Percentiles rank a stretch among this genome's conserved stretches.
phyloP scores from a whole-genome alignment of 2,329 filamentous ascomycete genomes.

The Xylariaceae sp. region DNA sequence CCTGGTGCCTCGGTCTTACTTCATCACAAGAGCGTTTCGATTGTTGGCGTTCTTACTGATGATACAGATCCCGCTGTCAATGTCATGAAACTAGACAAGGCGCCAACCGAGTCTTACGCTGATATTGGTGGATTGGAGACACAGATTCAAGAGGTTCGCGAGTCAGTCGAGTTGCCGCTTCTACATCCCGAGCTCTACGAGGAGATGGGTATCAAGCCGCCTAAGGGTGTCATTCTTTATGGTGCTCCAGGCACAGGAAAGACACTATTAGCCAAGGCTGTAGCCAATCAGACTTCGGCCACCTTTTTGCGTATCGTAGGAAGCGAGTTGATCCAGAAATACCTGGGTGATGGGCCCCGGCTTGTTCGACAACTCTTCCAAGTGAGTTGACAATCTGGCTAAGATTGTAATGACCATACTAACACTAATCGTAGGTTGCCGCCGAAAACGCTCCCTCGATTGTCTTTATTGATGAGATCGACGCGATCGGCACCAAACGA shows the following conservation, averaged over 20 bases:
- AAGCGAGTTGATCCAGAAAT: conserved; percentile 97
- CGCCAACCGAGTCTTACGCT: conserved; percentile 94
- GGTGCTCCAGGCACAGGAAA: conserved; percentile 96
- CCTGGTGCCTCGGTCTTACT: conserved; percentile 92
- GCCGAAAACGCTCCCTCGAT: conserved; percentile 96
- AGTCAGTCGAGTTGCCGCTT: conserved; percentile 92
- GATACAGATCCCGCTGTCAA: conserved; percentile 93
- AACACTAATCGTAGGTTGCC: conserved; percentile 59
- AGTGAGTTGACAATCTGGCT: conserved; percentile 36
- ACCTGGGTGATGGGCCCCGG: conserved; percentile 90
- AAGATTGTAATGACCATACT: conserved; percentile 9
- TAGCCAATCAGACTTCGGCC: conserved; percentile 97
- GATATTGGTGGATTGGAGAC: conserved; percentile 94
- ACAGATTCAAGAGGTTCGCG: conserved; percentile 96
- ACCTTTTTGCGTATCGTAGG: conserved; percentile 97
- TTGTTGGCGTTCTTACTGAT: conserved; percentile 94
- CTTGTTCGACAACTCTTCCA: conserved; percentile 95
- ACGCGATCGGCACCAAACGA: conserved; percentile 97
- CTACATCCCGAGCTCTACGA: conserved; percentile 97
- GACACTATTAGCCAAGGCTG: conserved; percentile 91
- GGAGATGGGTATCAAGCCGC: conserved; percentile 99
- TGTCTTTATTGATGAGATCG: conserved; percentile 98
- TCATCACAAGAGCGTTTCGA: conserved; percentile 96
- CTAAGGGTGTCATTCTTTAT: conserved; percentile 98
- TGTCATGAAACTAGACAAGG: conserved; percentile 99